Conservation (phyloP, 1,139 yeast genomes). For the Citeromyces hawaiiensis region DNA sequence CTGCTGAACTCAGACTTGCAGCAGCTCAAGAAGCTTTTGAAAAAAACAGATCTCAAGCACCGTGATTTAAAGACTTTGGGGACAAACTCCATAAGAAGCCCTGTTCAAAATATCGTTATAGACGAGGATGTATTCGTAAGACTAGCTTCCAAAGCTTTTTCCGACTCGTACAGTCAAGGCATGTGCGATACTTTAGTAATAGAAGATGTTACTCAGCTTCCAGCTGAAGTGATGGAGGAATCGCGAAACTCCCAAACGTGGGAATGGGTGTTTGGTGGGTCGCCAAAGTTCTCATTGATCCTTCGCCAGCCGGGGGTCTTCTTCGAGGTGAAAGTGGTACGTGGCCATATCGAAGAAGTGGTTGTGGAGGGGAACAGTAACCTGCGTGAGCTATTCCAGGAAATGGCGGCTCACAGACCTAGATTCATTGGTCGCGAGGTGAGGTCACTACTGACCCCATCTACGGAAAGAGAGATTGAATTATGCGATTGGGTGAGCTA, state of each 20-base stretch:
- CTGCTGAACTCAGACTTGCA: constrained; percentile 53
- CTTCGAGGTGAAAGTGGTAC: constrained; percentile 13
- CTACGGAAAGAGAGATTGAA: neutral
- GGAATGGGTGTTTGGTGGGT: constrained; percentile 63
- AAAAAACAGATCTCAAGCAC: constrained; percentile 11
- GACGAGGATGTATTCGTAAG: constrained; percentile 31
- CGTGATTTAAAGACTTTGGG: constrained; percentile 36
- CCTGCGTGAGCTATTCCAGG: neutral
- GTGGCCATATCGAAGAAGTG: constrained; percentile 4
- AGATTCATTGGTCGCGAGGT: neutral
- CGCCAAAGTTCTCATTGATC: constrained; percentile 50
- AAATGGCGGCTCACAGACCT: neutral
- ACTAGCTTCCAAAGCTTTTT: constrained; percentile 32
- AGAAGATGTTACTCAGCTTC: neutral
- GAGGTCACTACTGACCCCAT: neutral
- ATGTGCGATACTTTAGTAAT: neutral
- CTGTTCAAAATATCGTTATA: constrained; percentile 53
- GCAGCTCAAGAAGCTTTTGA: constrained; percentile 41
- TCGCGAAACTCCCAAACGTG: constrained; percentile 36
- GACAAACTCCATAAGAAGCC: constrained; percentile 67
- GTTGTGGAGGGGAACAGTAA: neutral
- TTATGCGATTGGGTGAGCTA: neutral
- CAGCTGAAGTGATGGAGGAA: constrained; percentile 27
- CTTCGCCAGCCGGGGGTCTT: constrained; percentile 21
- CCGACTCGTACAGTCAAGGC: constrained; percentile 18